phyloP scores from a whole-genome alignment of 1,284 basidiomycete genomes.

The Fistulinella staudtii region DNA sequence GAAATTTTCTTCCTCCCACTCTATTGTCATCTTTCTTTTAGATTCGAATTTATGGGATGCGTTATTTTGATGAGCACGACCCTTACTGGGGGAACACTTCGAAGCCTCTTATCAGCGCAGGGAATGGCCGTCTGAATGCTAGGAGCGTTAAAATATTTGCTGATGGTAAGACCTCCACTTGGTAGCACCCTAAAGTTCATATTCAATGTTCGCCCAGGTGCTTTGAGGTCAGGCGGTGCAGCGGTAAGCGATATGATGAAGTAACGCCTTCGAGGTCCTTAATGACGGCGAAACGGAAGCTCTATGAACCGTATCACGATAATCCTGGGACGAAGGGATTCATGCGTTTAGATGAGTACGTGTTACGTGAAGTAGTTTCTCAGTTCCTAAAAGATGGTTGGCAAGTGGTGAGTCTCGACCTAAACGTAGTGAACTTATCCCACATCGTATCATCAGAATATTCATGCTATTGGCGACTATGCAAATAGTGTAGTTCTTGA shows the following conservation, averaged over 20 bases:
- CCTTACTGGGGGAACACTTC: slow-evolving; percentile 76
- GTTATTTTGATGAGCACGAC: slow-evolving; percentile 61
- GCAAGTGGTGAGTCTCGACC: slow-evolving; percentile 71
- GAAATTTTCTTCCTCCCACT: background rate
- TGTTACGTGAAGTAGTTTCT: slow-evolving; percentile 61
- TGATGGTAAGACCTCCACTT: slow-evolving; percentile 52
- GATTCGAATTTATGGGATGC: slow-evolving; percentile 75
- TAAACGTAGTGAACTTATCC: background rate
- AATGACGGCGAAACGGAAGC: slow-evolving; percentile 34
- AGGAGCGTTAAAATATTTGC: slow-evolving; percentile 89
- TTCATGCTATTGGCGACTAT: slow-evolving; percentile 89
- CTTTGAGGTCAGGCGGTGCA: slow-evolving; percentile 85
- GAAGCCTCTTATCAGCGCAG: slow-evolving; percentile 52
- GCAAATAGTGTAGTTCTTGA: slow-evolving; percentile 85
- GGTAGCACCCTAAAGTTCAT: background rate
- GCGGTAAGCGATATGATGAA: slow-evolving; percentile 57
- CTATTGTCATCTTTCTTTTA: slow-evolving; percentile 21
- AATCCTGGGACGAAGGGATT: slow-evolving; percentile 73
- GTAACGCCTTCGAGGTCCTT: background rate
- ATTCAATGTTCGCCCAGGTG: slow-evolving; percentile 45
- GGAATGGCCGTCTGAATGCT: slow-evolving; percentile 60
- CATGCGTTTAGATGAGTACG: slow-evolving; percentile 65
- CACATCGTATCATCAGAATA: slow-evolving; percentile 50
- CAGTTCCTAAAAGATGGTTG: slow-evolving; percentile 72
- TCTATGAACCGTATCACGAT: slow-evolving; percentile 79